Conservation (phyloP, 768 basidiomycete species). For the Lentinula sp. region DNA sequence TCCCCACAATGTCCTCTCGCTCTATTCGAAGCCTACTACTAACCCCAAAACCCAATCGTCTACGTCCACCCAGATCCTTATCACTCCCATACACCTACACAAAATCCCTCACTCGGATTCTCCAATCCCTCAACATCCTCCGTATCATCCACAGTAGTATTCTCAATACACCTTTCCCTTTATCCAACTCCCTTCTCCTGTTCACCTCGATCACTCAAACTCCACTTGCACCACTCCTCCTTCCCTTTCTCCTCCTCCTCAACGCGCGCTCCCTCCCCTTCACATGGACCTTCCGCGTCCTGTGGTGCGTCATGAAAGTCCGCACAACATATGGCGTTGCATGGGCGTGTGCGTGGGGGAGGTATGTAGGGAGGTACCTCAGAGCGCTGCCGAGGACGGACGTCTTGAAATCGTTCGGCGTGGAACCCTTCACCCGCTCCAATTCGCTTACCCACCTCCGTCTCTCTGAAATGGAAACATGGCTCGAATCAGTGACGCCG, state of each 20-base stretch:
- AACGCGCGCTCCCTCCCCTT: conserved; percentile 2
- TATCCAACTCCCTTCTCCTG: not conserved
- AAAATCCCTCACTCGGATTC: no score
- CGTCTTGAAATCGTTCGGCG: no score
- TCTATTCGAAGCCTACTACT: no score
- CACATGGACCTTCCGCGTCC: not conserved
- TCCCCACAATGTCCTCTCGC: no score
- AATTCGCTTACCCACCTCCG: no score
- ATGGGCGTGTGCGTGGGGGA: not conserved
- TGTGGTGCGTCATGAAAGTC: not conserved
- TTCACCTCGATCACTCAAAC: not conserved
- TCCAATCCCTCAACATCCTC: no score
- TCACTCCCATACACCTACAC: no score
- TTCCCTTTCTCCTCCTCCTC: not conserved
- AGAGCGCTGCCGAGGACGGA: no score
- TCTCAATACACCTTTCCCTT: not conserved
- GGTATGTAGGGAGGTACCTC: not conserved
- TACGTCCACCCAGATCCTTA: no score
- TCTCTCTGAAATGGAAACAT: not conserved
- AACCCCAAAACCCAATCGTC: no score
- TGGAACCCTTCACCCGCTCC: no score
- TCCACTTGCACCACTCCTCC: not conserved
- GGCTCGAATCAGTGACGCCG: conserved; percentile 2
- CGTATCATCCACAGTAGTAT: no score
- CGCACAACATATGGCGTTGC: not conserved